A percentile compares a stretch with the other conserved stretches of the same genome.
Evolutionary conservation across 306 rosid genomes (phyloP).

Genomic region (Ammopiptanthus mongolicus): DNA sequence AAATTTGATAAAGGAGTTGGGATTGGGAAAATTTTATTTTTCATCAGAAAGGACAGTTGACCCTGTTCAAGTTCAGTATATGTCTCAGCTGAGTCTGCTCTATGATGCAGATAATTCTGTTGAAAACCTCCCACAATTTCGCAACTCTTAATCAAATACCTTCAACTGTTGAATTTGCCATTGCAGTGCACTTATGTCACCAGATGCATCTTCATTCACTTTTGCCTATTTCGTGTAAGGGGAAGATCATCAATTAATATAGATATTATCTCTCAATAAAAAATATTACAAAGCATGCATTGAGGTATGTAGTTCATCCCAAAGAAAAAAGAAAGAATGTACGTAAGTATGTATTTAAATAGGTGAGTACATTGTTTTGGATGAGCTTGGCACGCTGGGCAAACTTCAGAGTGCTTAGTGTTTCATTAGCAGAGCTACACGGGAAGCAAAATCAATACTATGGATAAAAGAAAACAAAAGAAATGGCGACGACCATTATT

Average conservation of each 20-base stretch:
- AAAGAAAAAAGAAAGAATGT: background rate
- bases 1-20: conserved; percentile 37
- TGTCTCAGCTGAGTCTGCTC: conserved; percentile 24
- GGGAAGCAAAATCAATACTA: conserved; percentile 28
- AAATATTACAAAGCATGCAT: background rate
- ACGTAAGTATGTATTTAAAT: background rate
- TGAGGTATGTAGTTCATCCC: background rate
- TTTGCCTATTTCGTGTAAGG: conserved; percentile 51
- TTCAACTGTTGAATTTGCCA: conserved; percentile 82
- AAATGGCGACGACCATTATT: background rate
- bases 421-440: conserved; percentile 84
- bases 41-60: conserved; percentile 69
- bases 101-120: conserved; percentile 4
- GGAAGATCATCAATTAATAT: conserved; percentile 18
- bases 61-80: conserved; percentile 49
- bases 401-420: conserved; percentile 93
- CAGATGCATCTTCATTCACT: conserved; percentile 95
- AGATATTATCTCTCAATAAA: background rate
- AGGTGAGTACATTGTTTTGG: conserved; percentile 75
- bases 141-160: conserved; percentile 40
- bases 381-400: conserved; percentile 99
- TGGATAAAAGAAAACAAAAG: background rate
- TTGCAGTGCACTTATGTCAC: conserved; percentile 79
- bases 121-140: conserved; percentile 19
- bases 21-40: conserved; percentile 31